phyloP scores from a whole-genome alignment of 2,329 filamentous ascomycete genomes.

The Diaporthe sp. region DNA sequence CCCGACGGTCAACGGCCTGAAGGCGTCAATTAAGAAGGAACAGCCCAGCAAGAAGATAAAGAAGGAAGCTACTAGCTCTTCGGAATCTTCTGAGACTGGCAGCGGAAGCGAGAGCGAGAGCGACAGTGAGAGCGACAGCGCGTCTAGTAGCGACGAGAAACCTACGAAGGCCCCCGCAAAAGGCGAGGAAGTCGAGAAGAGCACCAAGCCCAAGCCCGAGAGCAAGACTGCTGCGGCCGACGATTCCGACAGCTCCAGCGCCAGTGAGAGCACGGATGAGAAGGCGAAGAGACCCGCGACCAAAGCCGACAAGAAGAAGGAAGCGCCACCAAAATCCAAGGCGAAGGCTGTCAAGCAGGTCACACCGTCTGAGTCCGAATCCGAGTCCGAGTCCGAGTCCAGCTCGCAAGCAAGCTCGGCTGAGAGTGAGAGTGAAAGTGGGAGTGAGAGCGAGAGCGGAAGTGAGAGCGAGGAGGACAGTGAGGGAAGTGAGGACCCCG shows the following conservation, averaged over 20 bases:
- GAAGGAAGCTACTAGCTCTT: conserved; percentile 41
- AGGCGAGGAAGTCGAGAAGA: conserved; percentile 39
- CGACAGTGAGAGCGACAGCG: conserved; percentile 32
- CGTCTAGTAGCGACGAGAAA: conserved; percentile 43
- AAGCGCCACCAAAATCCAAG: conserved; percentile 26
- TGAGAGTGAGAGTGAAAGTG: conserved; percentile 37
- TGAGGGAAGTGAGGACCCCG: conserved; percentile 40
- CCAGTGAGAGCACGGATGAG: conserved; percentile 48
- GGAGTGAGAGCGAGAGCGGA: conserved; percentile 30
- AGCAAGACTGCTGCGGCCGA: conserved; percentile 39
- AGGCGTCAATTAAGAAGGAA: conserved; percentile 33
- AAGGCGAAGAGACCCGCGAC: conserved; percentile 43
- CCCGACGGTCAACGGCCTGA: conserved; percentile 39
- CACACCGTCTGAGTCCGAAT: conserved; percentile 35
- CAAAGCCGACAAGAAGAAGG: conserved; percentile 35
- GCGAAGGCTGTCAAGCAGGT: conserved; percentile 30
- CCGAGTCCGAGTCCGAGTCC: conserved; percentile 23
- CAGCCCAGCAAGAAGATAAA: conserved; percentile 38
- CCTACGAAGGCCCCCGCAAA: conserved; percentile 40
- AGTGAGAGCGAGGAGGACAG: conserved; percentile 41
- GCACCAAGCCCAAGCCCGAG: conserved; percentile 38
- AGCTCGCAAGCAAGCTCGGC: conserved; percentile 40
- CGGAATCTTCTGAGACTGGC: conserved; percentile 25
- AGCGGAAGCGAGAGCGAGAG: conserved; percentile 20
- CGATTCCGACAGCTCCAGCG: conserved; percentile 43